Base-by-base conservation (phyloP, 1,284 basidiomycete genomes). In the Porodaedalea pini region DNA sequence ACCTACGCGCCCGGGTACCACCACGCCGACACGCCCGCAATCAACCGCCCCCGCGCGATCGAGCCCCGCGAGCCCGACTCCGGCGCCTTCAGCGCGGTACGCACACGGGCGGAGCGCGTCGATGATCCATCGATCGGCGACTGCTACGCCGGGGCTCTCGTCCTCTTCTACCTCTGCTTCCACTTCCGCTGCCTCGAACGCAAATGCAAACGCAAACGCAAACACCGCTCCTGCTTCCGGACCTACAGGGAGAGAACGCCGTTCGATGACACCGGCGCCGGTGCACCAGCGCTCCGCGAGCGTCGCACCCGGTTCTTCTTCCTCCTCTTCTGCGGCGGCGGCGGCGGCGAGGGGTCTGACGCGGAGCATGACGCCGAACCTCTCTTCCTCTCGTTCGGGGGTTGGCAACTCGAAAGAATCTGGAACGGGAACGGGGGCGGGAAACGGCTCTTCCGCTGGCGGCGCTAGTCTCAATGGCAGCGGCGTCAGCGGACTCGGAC, bases 381-480 rank as follows among this genome's bases (percentile, higher is more conserved):
- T 40, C 13, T 34, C 54, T 31, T 36, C 47, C 40, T 36, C 54
- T 50, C 40, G 40, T 10, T 32, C 44, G 23, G 15, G 19, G 4
- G 53, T 31, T n/a, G 21, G 4, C 5, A 25, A 4, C n/a, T 8
- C 45, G 21, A 48, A 25, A 17, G 27, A 48, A 8, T n/a, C 45
- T 32, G 31, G 23, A 11, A 15, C 45, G 2, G 45, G 45, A 15
- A 19, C 45, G 25, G 29, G 19, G 19, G 32, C 32, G 52, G 53
- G 57, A 59, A 59, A 59, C 57, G 57, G 57, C 27, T 50, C 39
- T 43, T 59, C 57, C 57, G 57, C 47, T 54, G 52, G 52, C 57
- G 57, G 37, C 56, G 56, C 32, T 52, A 57, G 32, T 40, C 15
- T n/a, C 50, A 27, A 39, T 15, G 34, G 15, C 34, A 49, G 27